Base-by-base conservation (phyloP, 176 grass and related monocot genomes). In the Coix lacrymajobi region DNA sequence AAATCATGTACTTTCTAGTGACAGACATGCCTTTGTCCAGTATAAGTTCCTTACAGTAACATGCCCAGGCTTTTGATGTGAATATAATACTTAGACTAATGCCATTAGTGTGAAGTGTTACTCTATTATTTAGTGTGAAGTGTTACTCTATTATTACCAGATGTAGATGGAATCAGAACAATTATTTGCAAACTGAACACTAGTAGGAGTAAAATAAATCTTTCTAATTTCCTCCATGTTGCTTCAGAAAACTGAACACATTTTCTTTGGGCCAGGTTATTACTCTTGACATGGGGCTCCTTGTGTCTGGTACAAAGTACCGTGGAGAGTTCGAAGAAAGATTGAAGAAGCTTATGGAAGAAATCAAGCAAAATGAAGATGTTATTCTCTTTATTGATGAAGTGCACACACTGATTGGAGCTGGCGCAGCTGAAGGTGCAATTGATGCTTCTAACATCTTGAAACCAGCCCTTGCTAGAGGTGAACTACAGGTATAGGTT, bases 311-410 rank as follows among this genome's bases (percentile, higher is more conserved):
- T 4, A 44, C 41, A 11, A 44, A 44, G 12, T 44, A 44, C 41
- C 41, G 41, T 44, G 41, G 41, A 44, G 41, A 44, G 41, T 44
- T 44, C 12, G 41, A 44, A 44, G 95, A 98, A 81, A 94, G 95
- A 69, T 62, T 98, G 45, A 98, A 98, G 82, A 98, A 98, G 45
- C 87, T 98, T 61, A 98, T 98, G 95, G 95, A 95, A 40, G 95
- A 98, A 89, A 93, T 98, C 71, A 98, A 95, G 73, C 95, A 98
- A 83, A 94, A 86, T 65, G 95, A 98, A 77, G 92, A 98, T 51
- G 93, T 98, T 62, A 98, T 98, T 68, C 88, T 98, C 62, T 98
- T 98, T 78, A 98, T 98, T 79, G 95, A 98, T 90, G 95, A 98
- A 79, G 95, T 98, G 37, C 95, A 98, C 78, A 98, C 95, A 19